Conservation (phyloP, 2,329 filamentous ascomycete genomes). For the Xylaria sp. region DNA sequence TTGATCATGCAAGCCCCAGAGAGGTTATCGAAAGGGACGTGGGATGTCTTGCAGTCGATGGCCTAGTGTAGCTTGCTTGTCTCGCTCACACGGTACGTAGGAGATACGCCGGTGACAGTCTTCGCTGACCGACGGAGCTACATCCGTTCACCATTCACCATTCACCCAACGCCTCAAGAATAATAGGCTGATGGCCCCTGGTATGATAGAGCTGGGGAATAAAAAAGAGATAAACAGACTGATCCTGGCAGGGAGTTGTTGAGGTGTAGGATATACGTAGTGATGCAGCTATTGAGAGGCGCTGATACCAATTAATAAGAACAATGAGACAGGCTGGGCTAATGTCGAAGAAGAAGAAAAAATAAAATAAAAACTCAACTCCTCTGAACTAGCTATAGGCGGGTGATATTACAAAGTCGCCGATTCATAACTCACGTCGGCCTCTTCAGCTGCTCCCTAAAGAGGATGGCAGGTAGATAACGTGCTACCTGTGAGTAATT, state of each 20-base stretch:
- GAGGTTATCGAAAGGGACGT: not conserved
- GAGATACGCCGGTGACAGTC: not conserved
- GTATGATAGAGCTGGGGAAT: not conserved
- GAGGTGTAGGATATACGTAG: not conserved
- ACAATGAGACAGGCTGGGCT: constrained; percentile 14
- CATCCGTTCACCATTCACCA: constrained; percentile 1
- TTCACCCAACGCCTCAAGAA: no score
- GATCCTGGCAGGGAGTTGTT: not conserved
- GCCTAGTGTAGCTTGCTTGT: not conserved
- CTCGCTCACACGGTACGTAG: not conserved
- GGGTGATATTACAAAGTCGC: no score
- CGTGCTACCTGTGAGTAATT: no score
- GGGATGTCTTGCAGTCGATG: not conserved
- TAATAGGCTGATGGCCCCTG: no score
- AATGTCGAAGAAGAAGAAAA: not conserved
- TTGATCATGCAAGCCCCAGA: not conserved
- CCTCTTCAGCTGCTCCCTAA: not conserved
- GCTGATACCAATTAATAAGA: not conserved
- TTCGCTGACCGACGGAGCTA: constrained; percentile 12
- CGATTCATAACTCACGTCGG: not conserved
- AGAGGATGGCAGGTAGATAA: no score
- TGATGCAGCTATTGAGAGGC: not conserved
- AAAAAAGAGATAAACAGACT: no score
- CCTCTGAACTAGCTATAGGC: not conserved
- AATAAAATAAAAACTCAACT: not conserved